A percentile compares a stretch with the other conserved stretches of the same genome.
These are phyloP conservation scores for Coniochaeta sp. DNA, from an alignment of 2,329 filamentous ascomycete species.

Conservation along the genomic window DNA sequence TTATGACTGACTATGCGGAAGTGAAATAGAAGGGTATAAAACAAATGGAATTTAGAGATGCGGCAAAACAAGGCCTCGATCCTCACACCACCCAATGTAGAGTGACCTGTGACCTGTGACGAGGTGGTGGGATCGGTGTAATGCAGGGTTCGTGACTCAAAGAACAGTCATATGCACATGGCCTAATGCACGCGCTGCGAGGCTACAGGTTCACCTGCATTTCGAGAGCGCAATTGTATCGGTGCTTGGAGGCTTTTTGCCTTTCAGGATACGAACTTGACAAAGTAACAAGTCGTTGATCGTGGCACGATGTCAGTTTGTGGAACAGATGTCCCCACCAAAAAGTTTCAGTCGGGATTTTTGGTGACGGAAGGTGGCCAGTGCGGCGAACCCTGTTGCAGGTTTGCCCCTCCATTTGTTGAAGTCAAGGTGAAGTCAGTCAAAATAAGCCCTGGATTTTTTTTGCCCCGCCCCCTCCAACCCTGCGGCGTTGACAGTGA, in stretches of 20 bases:
- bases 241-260: background rate
- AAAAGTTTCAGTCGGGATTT: background rate
- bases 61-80: background rate
- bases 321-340: background rate
- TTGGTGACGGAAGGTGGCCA: too few species aligned
- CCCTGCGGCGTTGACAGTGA: too few species aligned
- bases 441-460: constrained; percentile 2
- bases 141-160: background rate
- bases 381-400: constrained; percentile 1
- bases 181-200: background rate
- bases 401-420: too few species aligned
- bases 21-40: background rate
- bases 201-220: background rate
- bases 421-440: background rate
- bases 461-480: background rate
- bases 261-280: background rate
- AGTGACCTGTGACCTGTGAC: background rate
- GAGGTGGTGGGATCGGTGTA: background rate
- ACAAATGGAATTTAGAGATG: background rate
- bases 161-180: background rate
- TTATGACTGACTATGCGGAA: background rate
- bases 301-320: background rate
- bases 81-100: background rate
- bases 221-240: background rate
- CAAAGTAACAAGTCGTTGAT: background rate